A percentile compares a stretch with the other conserved stretches of the same genome.
Conservation (phyloP, 306 rosid genomes). For the Malus sylvestris region DNA sequence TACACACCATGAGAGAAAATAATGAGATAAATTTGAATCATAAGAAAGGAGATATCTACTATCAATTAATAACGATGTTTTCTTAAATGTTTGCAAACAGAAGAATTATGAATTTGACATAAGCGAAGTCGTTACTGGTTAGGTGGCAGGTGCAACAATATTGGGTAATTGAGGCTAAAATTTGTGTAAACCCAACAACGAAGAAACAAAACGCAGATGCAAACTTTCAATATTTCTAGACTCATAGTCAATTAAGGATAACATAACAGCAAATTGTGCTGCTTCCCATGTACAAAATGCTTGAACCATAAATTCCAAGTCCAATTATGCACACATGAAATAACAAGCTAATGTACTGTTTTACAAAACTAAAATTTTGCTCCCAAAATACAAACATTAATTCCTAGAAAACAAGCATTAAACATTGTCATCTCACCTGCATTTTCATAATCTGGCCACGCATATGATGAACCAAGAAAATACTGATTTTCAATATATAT, state of each 20-base stretch:
- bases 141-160: not conserved
- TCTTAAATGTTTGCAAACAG: conserved; percentile 3
- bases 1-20: conserved; percentile 14
- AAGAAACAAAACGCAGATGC: not conserved
- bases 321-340: not conserved
- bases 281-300: not conserved
- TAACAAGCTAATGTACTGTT: not conserved
- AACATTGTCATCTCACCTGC: conserved; percentile 54
- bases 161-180: not conserved
- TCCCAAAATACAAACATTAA: not conserved
- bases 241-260: not conserved
- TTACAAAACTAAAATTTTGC: not conserved
- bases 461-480: conserved; percentile 88
- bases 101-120: conserved; percentile 3
- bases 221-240: not conserved
- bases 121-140: not conserved
- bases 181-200: not conserved
- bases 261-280: not conserved
- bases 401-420: not conserved
- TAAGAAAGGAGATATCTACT: not conserved
- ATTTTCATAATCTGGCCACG: conserved; percentile 73
- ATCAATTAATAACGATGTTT: not conserved
- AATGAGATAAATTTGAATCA: conserved; percentile 3
- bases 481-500: conserved; percentile 94
- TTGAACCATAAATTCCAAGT: not conserved